Percentiles rank a stretch among this genome's conserved stretches.
Conservation (phyloP, 2,329 filamentous ascomycete genomes). For the Paecilomyces formosus region DNA sequence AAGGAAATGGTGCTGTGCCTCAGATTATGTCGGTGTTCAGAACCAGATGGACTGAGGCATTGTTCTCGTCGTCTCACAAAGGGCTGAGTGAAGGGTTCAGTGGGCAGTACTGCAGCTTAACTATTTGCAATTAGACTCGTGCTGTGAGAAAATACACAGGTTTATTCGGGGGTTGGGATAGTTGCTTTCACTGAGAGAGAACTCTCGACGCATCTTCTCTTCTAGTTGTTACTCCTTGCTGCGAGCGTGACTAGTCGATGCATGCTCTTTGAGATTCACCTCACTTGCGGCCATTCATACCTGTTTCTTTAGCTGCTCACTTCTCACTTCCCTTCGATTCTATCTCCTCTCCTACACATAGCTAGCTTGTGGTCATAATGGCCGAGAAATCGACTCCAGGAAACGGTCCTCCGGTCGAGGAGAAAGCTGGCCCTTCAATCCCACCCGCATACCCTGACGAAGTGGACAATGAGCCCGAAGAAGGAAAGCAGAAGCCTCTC, state of each 20-base stretch:
- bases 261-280: no score
- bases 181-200: neutral
- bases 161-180: neutral
- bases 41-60: neutral
- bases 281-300: no score
- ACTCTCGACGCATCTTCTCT: no score
- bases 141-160: neutral
- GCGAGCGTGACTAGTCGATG: no score
- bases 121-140: neutral
- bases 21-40: neutral
- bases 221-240: no score
- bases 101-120: neutral
- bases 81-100: neutral
- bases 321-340: no score
- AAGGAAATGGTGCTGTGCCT: neutral
- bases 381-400: neutral
- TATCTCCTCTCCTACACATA: no score
- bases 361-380: neutral
- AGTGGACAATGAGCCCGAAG: neutral
- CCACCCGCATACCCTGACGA: neutral
- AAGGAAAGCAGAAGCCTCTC: conserved; percentile 14
- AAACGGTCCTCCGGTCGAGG: neutral
- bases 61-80: neutral
- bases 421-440: neutral
- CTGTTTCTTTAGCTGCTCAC: no score